A percentile compares a stretch with the other conserved stretches of the same genome.
phyloP scores from a whole-genome alignment of 1,139 yeast genomes.

The Meyerozyma athensensis region DNA sequence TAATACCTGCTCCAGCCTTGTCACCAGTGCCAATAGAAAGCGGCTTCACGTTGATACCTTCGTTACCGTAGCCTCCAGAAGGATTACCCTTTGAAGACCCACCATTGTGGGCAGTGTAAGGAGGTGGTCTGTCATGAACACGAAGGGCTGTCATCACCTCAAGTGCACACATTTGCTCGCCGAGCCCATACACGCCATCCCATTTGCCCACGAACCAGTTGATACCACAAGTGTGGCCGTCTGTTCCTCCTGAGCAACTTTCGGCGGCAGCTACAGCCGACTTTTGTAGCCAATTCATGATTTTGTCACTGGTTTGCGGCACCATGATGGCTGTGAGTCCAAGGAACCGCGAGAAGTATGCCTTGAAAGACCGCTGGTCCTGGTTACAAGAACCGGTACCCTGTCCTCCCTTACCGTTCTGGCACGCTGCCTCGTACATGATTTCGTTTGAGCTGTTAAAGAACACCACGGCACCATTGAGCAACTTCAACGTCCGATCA shows the following conservation, averaged over 20 bases:
- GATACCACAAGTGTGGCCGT: constrained; percentile 74
- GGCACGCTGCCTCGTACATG: constrained; percentile 68
- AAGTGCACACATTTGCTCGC: constrained; percentile 74
- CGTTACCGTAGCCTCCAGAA: constrained; percentile 41
- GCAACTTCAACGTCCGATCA: constrained; percentile 44
- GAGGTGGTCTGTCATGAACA: constrained; percentile 23
- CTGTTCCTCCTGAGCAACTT: constrained; percentile 69
- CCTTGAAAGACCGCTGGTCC: constrained; percentile 77
- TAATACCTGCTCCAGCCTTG: constrained; percentile 14
- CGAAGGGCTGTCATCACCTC: constrained; percentile 51
- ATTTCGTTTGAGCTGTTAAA: constrained; percentile 35
- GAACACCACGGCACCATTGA: constrained; percentile 48
- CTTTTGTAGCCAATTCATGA: constrained; percentile 39
- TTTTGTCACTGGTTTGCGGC: constrained; percentile 41
- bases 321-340: constrained; percentile 57
- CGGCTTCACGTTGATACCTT: constrained; percentile 11
- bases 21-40: constrained; percentile 11
- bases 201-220: constrained; percentile 52
- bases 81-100: constrained; percentile 43
- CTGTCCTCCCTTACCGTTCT: constrained; percentile 20
- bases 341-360: constrained; percentile 62
- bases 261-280: constrained; percentile 62
- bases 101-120: constrained; percentile 39
- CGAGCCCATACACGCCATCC: constrained; percentile 69
- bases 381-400: constrained; percentile 45